A percentile compares a stretch with the other conserved stretches of the same genome.
These are phyloP conservation scores for Durotheca rogersii DNA, from an alignment of 495 filamentous ascomycete genomes.

Conservation along the genomic window DNA sequence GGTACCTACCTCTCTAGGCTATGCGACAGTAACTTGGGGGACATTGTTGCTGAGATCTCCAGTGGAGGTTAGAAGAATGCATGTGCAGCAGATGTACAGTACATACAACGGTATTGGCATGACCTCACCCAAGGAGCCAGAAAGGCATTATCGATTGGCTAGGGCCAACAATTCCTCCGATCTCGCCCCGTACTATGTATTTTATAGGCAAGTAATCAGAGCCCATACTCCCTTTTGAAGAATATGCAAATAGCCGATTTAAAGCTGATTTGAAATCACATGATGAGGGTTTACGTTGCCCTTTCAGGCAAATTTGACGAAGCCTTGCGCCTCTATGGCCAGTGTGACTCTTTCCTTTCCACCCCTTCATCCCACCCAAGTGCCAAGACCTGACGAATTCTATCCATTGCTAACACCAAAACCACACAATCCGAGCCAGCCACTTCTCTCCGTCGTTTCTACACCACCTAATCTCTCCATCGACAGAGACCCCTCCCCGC, in stretches of 20 bases:
- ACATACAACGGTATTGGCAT: neutral
- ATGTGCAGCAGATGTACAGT: no score
- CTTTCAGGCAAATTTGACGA: constrained; percentile 30
- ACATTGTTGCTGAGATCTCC: no score
- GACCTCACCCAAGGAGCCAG: no score
- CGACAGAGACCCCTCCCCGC: constrained; percentile 15
- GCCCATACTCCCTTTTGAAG: neutral
- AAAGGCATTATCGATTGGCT: no score
- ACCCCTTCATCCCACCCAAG: constrained; percentile 1
- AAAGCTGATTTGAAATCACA: constrained; percentile 26
- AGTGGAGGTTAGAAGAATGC: no score
- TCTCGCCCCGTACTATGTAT: neutral
- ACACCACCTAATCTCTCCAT: constrained; percentile 12
- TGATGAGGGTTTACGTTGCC: constrained; percentile 30
- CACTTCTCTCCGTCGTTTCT: constrained; percentile 19
- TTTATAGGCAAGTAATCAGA: neutral
- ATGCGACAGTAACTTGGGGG: no score
- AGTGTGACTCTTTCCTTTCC: constrained; percentile 23
- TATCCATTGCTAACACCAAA: constrained; percentile 19
- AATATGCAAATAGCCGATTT: neutral
- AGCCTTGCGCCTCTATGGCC: constrained; percentile 1
- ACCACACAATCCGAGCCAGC: no score
- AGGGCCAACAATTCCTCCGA: constrained; percentile 6
- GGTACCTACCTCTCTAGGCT: neutral
- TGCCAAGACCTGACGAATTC: constrained; percentile 23